Conservation (phyloP, 139 green algal genomes). For the Edaphochlamys debaryana region DNA sequence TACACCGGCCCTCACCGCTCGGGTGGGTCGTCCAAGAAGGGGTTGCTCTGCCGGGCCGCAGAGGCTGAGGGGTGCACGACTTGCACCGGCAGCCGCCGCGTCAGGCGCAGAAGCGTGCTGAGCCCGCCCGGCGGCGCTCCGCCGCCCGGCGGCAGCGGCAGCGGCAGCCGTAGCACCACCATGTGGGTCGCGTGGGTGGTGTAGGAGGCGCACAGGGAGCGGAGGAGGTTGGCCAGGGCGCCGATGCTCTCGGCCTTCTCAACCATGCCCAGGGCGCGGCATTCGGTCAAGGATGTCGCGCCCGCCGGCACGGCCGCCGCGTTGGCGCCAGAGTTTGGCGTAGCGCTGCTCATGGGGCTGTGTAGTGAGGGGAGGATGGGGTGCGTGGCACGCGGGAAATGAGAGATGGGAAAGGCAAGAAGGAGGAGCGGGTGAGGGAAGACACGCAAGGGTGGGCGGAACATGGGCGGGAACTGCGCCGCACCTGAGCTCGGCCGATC, state of each 20-base stretch:
- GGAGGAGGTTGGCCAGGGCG: conserved; percentile 12
- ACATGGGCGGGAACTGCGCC: not conserved
- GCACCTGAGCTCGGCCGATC: too few species aligned
- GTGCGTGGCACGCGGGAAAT: not conserved
- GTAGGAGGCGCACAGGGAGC: conserved; percentile 28
- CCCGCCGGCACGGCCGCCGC: not conserved
- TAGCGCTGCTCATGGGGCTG: conserved; percentile 11
- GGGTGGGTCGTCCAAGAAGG: conserved; percentile 25
- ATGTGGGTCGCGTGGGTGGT: conserved; percentile 2
- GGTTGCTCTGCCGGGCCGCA: not conserved
- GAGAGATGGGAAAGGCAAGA: not conserved
- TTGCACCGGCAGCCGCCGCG: not conserved
- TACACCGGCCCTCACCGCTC: conserved; percentile 20
- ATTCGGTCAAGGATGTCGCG: conserved; percentile 13
- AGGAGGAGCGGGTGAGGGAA: not conserved
- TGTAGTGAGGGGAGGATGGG: not conserved
- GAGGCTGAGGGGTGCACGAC: not conserved
- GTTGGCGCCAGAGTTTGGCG: not conserved
- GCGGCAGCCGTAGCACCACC: conserved; percentile 1
- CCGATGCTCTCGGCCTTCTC: not conserved
- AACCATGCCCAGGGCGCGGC: conserved; percentile 19
- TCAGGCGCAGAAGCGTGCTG: not conserved
- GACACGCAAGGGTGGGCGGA: not conserved
- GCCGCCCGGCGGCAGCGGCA: not conserved
- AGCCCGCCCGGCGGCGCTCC: conserved; percentile 8